phyloP scores from a whole-genome alignment of 371 early-diverging fungal genomes.

The Rhizomucor miehei region DNA sequence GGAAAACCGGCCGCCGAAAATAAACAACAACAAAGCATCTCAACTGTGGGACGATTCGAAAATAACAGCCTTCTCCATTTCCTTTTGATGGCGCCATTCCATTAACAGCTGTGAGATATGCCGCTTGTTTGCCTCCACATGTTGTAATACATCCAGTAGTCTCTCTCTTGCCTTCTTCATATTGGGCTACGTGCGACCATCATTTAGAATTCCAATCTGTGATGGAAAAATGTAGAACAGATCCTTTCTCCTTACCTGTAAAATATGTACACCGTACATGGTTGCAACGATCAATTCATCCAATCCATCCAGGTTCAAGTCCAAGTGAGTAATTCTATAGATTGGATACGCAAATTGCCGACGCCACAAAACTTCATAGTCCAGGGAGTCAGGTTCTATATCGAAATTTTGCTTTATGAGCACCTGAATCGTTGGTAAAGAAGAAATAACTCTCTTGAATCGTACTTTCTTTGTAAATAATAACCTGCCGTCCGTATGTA shows the following conservation, averaged over 20 bases:
- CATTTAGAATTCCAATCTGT: not conserved
- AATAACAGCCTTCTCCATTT: constrained; percentile 43
- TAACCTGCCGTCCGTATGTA: constrained; percentile 69
- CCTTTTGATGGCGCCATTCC: constrained; percentile 35
- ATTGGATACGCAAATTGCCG: constrained; percentile 70
- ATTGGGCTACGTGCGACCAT: constrained; percentile 32
- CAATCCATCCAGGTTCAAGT: constrained; percentile 69
- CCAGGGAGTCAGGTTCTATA: constrained; percentile 38
- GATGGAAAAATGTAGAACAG: no score
- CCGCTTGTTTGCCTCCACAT: constrained; percentile 38
- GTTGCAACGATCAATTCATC: constrained; percentile 72
- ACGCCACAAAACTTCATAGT: constrained; percentile 63
- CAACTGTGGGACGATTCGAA: constrained; percentile 19
- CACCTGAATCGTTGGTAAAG: not conserved
- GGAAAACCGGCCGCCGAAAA: not conserved
- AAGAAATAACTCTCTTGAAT: not conserved
- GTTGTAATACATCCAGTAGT: constrained; percentile 36
- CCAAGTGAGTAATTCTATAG: constrained; percentile 63
- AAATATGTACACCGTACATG: constrained; percentile 68
- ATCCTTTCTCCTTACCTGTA: constrained; percentile 49
- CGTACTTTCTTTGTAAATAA: constrained; percentile 67
- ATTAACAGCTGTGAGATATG: constrained; percentile 38
- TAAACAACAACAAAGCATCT: not conserved
- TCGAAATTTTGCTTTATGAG: not conserved
- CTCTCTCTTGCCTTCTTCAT: constrained; percentile 42